Base-by-base conservation (phyloP, 2,329 filamentous ascomycete genomes). In the Dactylellina cionopaga region DNA sequence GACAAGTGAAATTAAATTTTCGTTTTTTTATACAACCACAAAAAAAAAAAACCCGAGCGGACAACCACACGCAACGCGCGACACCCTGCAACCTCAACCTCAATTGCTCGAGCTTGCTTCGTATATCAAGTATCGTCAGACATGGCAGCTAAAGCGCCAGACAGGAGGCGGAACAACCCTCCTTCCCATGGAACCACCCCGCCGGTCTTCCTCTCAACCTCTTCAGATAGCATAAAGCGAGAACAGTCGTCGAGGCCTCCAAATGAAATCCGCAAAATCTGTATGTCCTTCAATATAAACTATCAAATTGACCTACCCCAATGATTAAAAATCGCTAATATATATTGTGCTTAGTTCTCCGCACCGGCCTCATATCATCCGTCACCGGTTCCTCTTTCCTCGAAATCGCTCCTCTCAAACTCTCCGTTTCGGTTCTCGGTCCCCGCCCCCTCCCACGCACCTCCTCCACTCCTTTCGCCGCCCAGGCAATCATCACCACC, bases 311-410 rank as follows among this genome's bases (percentile, higher is more conserved):
- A 41, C 22, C 1, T 15, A 75, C 29, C 59, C 46, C 39, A 62
- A 22, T n/a, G 39, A 29, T 10, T 39, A 37, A 59, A 13, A 41
- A 24, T 15, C 44, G 10, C 43, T 19, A 43, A 58, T 43, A 44
- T 35, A 5, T 13, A n/a, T n/a, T 19, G 1, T 27, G 24, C 6
- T 15, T 92, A 95, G 80, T 65, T 17, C 41, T 74, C 1, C 46
- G 69, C 17, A 97, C 94, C 6, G 92, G 92, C 22, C 87, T 98
- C 3, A 93, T 95, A 0, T 94, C 95, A 15, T 96, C 94, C 11
- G 95, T 95, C 10, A 95, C 92, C 51, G 95, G 95, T 11, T 97
- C 93, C 15, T 92, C 95, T 60, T 99, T 94, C 80, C 84, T 94
- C 60, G 92, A 90, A 78, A 81, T 83, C 19, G 78, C 78, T n/a